phyloP scores from a whole-genome alignment of 306 rosid species.

The Vicia sativa region DNA sequence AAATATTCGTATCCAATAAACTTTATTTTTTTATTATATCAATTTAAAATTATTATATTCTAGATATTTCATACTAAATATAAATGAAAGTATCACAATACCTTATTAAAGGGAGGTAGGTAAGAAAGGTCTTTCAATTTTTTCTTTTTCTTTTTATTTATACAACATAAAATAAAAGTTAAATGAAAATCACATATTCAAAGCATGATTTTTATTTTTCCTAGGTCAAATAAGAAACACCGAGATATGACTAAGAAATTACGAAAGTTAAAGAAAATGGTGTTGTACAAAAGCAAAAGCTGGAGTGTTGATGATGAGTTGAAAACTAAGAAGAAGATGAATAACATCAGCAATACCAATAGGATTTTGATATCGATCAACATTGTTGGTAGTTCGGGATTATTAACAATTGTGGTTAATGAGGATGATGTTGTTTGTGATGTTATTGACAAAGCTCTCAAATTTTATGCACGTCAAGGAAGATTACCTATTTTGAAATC shows the following conservation, averaged over 20 bases:
- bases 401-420: conserved; percentile 63
- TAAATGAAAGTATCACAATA: neutral
- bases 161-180: neutral
- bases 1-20: no score
- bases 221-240: neutral
- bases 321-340: neutral
- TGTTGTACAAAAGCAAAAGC: conserved; percentile 23
- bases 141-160: neutral
- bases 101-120: neutral
- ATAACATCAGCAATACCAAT: conserved; percentile 24
- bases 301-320: neutral
- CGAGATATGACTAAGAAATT: neutral
- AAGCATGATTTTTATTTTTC: neutral
- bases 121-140: neutral
- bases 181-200: neutral
- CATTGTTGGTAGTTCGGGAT: conserved; percentile 68
- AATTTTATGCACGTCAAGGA: conserved; percentile 61
- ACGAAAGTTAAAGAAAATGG: neutral
- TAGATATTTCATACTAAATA: neutral
- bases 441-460: conserved; percentile 61
- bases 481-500: conserved; percentile 65
- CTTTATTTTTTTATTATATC: no score
- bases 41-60: no score
- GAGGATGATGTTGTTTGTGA: conserved; percentile 54
- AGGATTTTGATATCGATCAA: conserved; percentile 65